Evolutionary conservation across 768 basidiomycete genomes (phyloP), one percentile per base, ranked within the genome.

Genomic region (Suillus spraguei): DNA sequence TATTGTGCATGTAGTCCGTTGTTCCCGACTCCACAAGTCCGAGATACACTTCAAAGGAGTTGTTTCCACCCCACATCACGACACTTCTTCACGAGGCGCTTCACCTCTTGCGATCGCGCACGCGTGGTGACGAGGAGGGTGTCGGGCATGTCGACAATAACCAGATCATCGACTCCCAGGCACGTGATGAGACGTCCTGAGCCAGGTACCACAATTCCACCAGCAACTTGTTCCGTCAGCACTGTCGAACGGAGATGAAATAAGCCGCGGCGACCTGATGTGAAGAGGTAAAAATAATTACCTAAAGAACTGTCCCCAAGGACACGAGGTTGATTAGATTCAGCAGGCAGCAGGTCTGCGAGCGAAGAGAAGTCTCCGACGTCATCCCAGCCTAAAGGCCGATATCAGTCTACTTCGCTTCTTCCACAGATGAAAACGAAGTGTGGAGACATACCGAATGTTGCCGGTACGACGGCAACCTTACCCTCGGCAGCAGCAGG

Each of bases 81-180:
- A 68, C 87, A 85, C 72, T 88, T 94, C 79, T 91, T 91, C 60
- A 95, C 92, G 50, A 95, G 79, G 32, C 91, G 85, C 74, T 95
- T 95, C 67, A 95, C 92, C 73, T 94, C 92, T 70, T 95, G 92
- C 28, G 91, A 93, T 59, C 92, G 89, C 32, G 93, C 92, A 59
- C 92, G 88, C 7, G 92, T 95, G 11, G 92, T 95, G 63, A 95
- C 91, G 47, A 95, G 86, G 39, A 95, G 79, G 9, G 92, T 94
- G 73, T 95, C 93, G 5, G 92, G 90, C 87, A 94, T 94, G 74
- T 94, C 93, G 53, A 95, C 92, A 66, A 95, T 92, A 65, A 95
- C 91, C 63, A 94, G 80, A 79, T 95, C 92, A 72, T 95, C 92
- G 46, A 94, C 92, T 4, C 92, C 92, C 10, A 95, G 81, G 72